Conservation (phyloP, 163 green algal species). For the Chloromonas sp. region DNA sequence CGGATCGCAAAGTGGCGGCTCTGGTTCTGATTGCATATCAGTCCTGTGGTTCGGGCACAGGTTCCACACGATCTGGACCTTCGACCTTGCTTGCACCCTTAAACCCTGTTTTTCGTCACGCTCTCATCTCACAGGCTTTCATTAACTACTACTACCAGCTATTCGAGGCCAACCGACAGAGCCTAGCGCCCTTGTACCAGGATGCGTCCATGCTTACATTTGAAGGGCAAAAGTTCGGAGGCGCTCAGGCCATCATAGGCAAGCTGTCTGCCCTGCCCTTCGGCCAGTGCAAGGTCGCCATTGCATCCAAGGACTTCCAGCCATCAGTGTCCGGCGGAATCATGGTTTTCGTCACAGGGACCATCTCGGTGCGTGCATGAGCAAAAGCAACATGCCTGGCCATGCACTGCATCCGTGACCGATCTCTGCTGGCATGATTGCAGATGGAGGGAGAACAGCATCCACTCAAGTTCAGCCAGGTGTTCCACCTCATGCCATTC, state of each 20-base stretch:
- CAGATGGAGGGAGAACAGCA: slow-evolving; percentile 77
- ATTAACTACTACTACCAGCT: slow-evolving; percentile 84
- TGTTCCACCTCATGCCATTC: slow-evolving; percentile 82
- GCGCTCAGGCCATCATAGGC: slow-evolving; percentile 58
- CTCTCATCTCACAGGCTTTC: slow-evolving; percentile 50
- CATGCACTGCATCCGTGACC: neutral
- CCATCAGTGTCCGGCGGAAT: slow-evolving; percentile 72
- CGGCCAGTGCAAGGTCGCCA: slow-evolving; percentile 61
- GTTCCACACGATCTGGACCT: too few relatives aligned
- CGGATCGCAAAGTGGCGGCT: too few relatives aligned
- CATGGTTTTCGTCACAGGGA: slow-evolving; percentile 84
- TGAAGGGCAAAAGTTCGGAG: slow-evolving; percentile 77
- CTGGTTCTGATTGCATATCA: too few relatives aligned
- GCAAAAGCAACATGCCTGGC: neutral
- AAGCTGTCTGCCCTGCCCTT: slow-evolving; percentile 82
- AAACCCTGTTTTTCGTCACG: too few relatives aligned
- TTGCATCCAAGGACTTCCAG: slow-evolving; percentile 74
- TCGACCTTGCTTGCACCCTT: too few relatives aligned
- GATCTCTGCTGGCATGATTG: neutral
- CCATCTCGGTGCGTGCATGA: slow-evolving; percentile 55
- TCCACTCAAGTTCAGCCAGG: slow-evolving; percentile 84
- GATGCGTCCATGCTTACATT: slow-evolving; percentile 82
- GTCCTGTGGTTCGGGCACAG: too few relatives aligned
- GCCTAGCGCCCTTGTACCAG: slow-evolving; percentile 69
- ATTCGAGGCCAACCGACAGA: slow-evolving; percentile 72